These are phyloP conservation scores for Phytophthora litchii DNA, from an alignment of 352 stramenopile genomes.

Conservation along the genomic window DNA sequence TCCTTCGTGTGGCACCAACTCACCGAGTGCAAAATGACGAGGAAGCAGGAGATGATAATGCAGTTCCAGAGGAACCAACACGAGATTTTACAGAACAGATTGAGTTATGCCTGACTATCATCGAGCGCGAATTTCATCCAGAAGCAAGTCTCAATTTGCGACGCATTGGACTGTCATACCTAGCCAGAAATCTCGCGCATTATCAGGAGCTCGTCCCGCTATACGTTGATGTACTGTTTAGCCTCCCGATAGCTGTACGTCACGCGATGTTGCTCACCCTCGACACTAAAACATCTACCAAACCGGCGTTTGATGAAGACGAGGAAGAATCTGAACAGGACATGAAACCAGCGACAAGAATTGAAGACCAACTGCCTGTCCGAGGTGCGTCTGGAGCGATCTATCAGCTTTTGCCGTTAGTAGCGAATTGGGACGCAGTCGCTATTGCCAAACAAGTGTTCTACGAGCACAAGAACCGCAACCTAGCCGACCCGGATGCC, in stretches of 20 bases:
- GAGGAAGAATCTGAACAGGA: background rate
- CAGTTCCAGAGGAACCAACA: slow-evolving; percentile 16
- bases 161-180: slow-evolving; percentile 60
- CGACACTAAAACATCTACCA: background rate
- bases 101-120: slow-evolving; percentile 67
- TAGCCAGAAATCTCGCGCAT: slow-evolving; percentile 57
- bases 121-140: slow-evolving; percentile 80
- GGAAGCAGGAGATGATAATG: slow-evolving; percentile 2
- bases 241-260: slow-evolving; percentile 50
- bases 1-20: slow-evolving; percentile 45
- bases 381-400: slow-evolving; percentile 54
- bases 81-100: slow-evolving; percentile 71
- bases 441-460: slow-evolving; percentile 79
- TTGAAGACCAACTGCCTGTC: slow-evolving; percentile 50
- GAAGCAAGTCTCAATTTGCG: slow-evolving; percentile 58
- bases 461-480: slow-evolving; percentile 59
- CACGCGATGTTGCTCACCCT: slow-evolving; percentile 39
- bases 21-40: slow-evolving; percentile 22
- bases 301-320: slow-evolving; percentile 12
- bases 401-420: slow-evolving; percentile 56
- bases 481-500: slow-evolving; percentile 39
- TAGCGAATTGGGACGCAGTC: slow-evolving; percentile 61
- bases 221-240: slow-evolving; percentile 80
- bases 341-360: background rate
- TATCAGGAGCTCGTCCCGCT: slow-evolving; percentile 83